phyloP scores from a whole-genome alignment of 805 yeast genomes.

The Henningerozyma blattae region DNA sequence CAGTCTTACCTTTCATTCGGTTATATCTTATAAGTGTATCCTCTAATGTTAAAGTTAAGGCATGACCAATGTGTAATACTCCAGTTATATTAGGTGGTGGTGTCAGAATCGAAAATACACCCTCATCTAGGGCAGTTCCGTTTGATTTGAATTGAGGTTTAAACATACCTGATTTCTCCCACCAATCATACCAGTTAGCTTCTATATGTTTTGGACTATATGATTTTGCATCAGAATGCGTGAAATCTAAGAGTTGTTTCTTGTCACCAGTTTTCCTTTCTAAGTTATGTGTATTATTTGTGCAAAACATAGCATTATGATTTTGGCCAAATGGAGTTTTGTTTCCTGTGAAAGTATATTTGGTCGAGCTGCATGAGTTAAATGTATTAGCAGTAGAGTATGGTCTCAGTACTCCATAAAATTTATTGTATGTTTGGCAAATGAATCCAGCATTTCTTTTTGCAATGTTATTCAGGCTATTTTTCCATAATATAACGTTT shows the following conservation, averaged over 20 bases:
- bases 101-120: constrained; percentile 85
- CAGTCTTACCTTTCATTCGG: constrained; percentile 96
- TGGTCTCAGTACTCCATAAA: too few species aligned
- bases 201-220: constrained; percentile 89
- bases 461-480: too few species aligned
- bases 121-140: too few species aligned
- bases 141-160: too few species aligned
- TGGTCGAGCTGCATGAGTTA: background rate
- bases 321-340: background rate
- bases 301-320: background rate
- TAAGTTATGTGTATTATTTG: background rate
- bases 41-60: constrained; percentile 88
- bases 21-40: constrained; percentile 86
- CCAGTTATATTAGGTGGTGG: constrained; percentile 99
- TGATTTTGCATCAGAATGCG: too few species aligned
- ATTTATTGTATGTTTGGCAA: too few species aligned
- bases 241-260: too few species aligned
- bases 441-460: too few species aligned
- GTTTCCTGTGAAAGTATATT: background rate
- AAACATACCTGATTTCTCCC: constrained; percentile 70
- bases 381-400: too few species aligned
- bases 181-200: constrained; percentile 96
- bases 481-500: too few species aligned
- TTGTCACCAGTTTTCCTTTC: background rate
- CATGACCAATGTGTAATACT: constrained; percentile 97